Evolutionary conservation across 2,329 filamentous ascomycete species (phyloP).

Genomic region (Colletotrichum neosansevieriae): DNA sequence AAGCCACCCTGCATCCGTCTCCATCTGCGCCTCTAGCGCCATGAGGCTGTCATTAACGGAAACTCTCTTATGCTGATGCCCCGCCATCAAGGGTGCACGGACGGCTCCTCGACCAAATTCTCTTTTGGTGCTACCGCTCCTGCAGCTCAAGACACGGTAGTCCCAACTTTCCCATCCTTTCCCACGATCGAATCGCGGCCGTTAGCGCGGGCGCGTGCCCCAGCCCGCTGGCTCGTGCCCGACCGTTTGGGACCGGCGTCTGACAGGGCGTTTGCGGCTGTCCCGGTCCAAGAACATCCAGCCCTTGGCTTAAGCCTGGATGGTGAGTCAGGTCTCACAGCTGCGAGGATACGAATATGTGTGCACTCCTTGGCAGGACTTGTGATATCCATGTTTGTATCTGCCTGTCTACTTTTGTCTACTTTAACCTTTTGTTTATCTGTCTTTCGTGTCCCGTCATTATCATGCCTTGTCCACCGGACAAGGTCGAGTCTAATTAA

Average conservation of each 20-base stretch:
- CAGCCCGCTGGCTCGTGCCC: conserved; percentile 11
- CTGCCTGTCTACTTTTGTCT: conserved; percentile 5
- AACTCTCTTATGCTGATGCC: conserved; percentile 17
- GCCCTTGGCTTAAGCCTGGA: conserved; percentile 26
- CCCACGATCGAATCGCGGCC: neutral
- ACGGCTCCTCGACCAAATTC: conserved; percentile 13
- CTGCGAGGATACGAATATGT: neutral
- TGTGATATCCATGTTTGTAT: neutral
- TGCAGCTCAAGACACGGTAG: too few relatives aligned
- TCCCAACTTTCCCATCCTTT: conserved; percentile 6
- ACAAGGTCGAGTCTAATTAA: conserved; percentile 4
- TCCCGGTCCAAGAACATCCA: neutral
- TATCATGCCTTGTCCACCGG: neutral
- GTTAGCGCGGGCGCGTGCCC: conserved; percentile 9
- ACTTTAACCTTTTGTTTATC: neutral
- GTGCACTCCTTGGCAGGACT: conserved; percentile 3
- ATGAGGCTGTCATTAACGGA: conserved; percentile 10
- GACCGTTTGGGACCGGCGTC: conserved; percentile 26
- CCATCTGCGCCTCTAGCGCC: neutral
- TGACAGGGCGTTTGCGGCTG: conserved; percentile 26
- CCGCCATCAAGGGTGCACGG: conserved; percentile 1
- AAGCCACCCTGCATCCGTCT: neutral
- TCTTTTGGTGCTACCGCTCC: neutral
- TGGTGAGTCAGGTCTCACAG: conserved; percentile 19
- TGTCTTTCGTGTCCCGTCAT: neutral